These are phyloP conservation scores for Ziziphus jujuba DNA, from an alignment of 306 rosid genomes.

Conservation along the genomic window DNA sequence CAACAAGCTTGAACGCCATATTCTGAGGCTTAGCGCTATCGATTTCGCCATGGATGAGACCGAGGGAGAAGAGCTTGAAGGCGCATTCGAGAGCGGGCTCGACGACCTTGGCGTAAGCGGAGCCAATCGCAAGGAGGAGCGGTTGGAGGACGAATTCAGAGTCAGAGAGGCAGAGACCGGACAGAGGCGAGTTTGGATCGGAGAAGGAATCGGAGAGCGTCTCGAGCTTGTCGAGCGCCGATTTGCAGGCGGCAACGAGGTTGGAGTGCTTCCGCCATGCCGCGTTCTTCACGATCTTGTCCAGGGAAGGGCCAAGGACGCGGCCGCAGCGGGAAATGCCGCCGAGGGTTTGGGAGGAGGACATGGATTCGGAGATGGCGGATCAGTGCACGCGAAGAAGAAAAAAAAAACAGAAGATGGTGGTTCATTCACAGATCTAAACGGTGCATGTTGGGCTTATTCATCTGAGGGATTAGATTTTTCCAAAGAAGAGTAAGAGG, in stretches of 20 bases:
- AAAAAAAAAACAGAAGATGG: too few relatives aligned
- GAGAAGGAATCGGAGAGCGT: slow-evolving; percentile 44
- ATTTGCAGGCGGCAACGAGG: slow-evolving; percentile 87
- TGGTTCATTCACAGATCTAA: slow-evolving; percentile 24
- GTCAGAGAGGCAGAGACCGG: slow-evolving; percentile 62
- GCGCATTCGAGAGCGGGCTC: slow-evolving; percentile 96
- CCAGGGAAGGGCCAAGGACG: slow-evolving; percentile 83
- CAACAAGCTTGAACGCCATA: slow-evolving; percentile 54
- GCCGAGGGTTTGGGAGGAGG: slow-evolving; percentile 88
- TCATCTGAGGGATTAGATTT: background rate
- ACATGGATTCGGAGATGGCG: slow-evolving; percentile 46
- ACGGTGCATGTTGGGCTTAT: background rate
- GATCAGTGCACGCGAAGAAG: slow-evolving; percentile 19
- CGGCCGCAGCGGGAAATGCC: slow-evolving; percentile 90
- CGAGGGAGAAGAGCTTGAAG: slow-evolving; percentile 85
- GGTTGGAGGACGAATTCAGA: slow-evolving; percentile 78
- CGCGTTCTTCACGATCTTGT: slow-evolving; percentile 92
- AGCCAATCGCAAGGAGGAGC: slow-evolving; percentile 71
- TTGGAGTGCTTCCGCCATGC: slow-evolving; percentile 99
- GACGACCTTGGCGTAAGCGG: slow-evolving; percentile 78
- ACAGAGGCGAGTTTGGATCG: slow-evolving; percentile 55
- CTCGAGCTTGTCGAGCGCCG: slow-evolving; percentile 88
- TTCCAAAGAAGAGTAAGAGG: background rate
- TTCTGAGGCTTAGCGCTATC: slow-evolving; percentile 40
- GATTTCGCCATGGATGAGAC: slow-evolving; percentile 76